Evolutionary conservation across 2,329 filamentous ascomycete species (phyloP).

Genomic region (Neoscytalidium dimidiatum): DNA sequence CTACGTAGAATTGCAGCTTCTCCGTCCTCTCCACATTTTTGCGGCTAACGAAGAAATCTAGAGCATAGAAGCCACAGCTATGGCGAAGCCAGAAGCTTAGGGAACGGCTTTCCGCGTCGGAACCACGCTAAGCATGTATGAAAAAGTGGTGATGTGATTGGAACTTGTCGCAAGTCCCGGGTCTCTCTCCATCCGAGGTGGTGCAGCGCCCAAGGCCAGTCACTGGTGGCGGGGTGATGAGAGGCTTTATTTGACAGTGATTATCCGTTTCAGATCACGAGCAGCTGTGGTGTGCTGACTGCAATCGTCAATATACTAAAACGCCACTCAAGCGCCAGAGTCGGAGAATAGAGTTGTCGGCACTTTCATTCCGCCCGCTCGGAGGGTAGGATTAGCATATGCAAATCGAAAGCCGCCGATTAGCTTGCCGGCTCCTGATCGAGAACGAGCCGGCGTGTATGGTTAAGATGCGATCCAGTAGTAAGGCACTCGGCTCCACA

Average conservation of each 20-base stretch:
- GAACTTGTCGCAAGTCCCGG: neutral
- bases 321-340: neutral
- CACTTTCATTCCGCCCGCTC: neutral
- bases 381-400: neutral
- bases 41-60: neutral
- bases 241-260: slow-evolving; percentile 17
- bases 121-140: neutral
- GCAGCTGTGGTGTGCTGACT: neutral
- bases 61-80: neutral
- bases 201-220: neutral
- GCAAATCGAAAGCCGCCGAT: neutral
- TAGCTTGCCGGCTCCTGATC: neutral
- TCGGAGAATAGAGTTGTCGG: slow-evolving; percentile 16
- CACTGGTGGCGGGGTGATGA: neutral
- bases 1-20: neutral
- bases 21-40: neutral
- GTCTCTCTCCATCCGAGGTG: neutral
- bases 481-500: neutral
- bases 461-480: neutral
- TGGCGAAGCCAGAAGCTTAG: neutral
- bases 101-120: neutral
- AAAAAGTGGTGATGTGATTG: neutral
- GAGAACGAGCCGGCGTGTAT: neutral
- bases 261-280: slow-evolving; percentile 2
- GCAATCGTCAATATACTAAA: neutral